Base-by-base conservation (phyloP, 768 basidiomycete genomes). In the Tephrocybe sp. region DNA sequence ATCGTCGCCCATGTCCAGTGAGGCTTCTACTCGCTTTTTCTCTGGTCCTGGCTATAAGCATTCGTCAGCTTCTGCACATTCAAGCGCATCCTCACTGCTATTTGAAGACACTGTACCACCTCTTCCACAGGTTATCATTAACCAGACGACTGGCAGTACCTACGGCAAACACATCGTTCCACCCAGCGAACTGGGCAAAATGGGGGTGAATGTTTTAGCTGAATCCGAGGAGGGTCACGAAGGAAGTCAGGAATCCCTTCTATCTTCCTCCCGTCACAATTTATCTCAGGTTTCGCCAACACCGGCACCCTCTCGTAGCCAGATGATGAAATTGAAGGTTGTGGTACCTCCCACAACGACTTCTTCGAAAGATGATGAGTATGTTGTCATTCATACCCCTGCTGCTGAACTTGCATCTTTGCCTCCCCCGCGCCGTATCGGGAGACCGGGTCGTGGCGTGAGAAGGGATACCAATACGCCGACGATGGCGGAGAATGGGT, bases 1-100 rank as follows among this genome's bases (percentile, higher is more conserved):
- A 0, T 80, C 86, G 0, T 87, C 84, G 1, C 82, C 83, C 5
- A 72, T 75, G 4, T 81, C 79, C 2, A 80, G 80, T 13, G 80
- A 83, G 16, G 77, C 78, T 2, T 80, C 81, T 1, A 67, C 74
- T 0, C 70, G 70, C 21, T 80, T 76, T 61, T 83, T 82, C 61
- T 66, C 74, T 40, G 69, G 67, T 34, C 57, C 67, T 0, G 29
- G 39, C 3, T 41, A 44, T 29, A 50, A 50, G 11, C 64, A 62
- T 12, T 49, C 48, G 1, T 68, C 77, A 15, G 60, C 63, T 5
- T 70, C 79, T 0, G 64, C 72, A 0, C 72, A 73, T 9, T 84
- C 83, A 0, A 85, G 84, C 0, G 62, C 75, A 0, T 81, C 84
- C 0, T 86, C 86, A 2, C 74, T 66, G 4, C 50, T 47, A 2